Conservation (phyloP, 495 filamentous ascomycete species). For the Cenococcum geophilum region DNA sequence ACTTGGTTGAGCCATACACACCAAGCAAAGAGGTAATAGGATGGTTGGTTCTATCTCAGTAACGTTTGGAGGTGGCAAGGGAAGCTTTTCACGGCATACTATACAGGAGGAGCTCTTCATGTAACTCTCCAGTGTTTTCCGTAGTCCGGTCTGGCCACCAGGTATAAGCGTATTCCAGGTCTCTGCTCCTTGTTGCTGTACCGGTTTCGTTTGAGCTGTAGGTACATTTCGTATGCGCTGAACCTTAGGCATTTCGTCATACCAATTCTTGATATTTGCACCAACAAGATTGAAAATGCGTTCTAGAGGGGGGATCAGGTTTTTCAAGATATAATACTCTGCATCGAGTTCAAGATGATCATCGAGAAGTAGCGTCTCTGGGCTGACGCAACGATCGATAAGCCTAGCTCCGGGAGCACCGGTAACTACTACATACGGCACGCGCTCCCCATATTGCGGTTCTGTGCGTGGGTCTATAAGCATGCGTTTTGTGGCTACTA, state of each 20-base stretch:
- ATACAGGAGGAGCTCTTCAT: constrained; percentile 73
- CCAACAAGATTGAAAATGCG: constrained; percentile 96
- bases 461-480: constrained; percentile 75
- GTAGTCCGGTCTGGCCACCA: constrained; percentile 36
- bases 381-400: constrained; percentile 83
- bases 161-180: constrained; percentile 18
- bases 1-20: constrained; percentile 53
- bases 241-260: constrained; percentile 92
- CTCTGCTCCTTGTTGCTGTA: constrained; percentile 10
- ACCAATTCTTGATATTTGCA: constrained; percentile 87
- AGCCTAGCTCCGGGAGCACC: constrained; percentile 81
- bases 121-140: constrained; percentile 79
- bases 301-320: constrained; percentile 88
- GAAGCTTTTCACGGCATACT: constrained; percentile 63
- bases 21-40: constrained; percentile 53
- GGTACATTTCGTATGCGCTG: constrained; percentile 53
- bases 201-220: constrained; percentile 46
- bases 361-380: constrained; percentile 72
- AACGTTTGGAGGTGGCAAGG: constrained; percentile 10
- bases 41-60: constrained; percentile 13
- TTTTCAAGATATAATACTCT: constrained; percentile 95
- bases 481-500: constrained; percentile 82
- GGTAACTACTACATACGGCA: constrained; percentile 87
- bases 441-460: constrained; percentile 90
- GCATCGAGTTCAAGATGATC: constrained; percentile 79